Conservation (phyloP, 345 rosid genomes). For the Lumnitzera littorea region DNA sequence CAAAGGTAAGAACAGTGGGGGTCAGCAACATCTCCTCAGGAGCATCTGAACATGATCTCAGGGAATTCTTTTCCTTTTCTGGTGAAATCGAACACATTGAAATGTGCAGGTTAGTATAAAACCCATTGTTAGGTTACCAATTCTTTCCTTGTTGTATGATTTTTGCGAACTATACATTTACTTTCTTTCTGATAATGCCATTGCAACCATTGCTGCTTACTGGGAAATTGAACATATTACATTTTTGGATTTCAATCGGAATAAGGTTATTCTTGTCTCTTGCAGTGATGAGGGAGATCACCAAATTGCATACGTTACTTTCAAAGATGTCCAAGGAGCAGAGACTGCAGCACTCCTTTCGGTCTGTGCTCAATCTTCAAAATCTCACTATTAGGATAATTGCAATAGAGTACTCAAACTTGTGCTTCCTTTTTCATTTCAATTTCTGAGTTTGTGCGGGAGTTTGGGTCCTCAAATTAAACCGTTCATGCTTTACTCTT, state of each 20-base stretch:
- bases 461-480: no score
- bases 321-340: conserved; percentile 34
- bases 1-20: conserved; percentile 36
- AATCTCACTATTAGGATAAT: not conserved
- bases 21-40: conserved; percentile 36
- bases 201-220: no score
- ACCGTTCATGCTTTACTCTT: no score
- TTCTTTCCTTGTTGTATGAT: no score
- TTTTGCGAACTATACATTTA: no score
- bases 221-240: no score
- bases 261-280: not conserved
- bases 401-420: not conserved
- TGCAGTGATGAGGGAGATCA: conserved; percentile 31
- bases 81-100: conserved; percentile 40
- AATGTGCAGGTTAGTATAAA: conserved; percentile 29
- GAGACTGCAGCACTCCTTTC: conserved; percentile 45
- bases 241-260: no score
- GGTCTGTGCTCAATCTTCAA: conserved; percentile 15
- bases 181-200: no score
- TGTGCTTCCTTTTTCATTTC: no score
- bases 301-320: conserved; percentile 37
- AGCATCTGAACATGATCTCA: conserved; percentile 29
- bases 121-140: no score
- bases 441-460: no score
- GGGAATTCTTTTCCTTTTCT: conserved; percentile 46